These are phyloP conservation scores for Alternaria tenuissima DNA, from an alignment of 2,329 filamentous ascomycete genomes.

Conservation along the genomic window DNA sequence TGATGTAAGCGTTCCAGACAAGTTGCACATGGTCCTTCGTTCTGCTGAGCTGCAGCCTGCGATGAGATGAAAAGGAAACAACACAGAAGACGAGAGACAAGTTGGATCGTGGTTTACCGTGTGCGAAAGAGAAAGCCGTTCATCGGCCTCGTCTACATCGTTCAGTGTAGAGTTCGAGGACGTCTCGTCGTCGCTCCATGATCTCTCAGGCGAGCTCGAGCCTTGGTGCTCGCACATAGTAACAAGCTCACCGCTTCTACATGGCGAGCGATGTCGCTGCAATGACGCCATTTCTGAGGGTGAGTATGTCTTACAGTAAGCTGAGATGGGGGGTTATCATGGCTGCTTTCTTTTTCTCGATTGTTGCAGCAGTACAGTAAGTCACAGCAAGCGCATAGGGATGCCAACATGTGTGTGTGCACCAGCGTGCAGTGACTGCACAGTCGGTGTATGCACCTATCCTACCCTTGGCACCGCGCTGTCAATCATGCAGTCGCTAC, in stretches of 20 bases:
- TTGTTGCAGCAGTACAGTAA: background rate
- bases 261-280: constrained; percentile 32
- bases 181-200: constrained; percentile 24
- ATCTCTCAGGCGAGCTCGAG: constrained; percentile 17
- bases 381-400: background rate
- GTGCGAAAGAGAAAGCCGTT: constrained; percentile 3
- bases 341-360: constrained; percentile 11
- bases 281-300: constrained; percentile 19
- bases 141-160: constrained; percentile 12
- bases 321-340: constrained; percentile 1
- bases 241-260: constrained; percentile 27
- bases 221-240: constrained; percentile 28
- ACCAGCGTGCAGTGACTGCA: background rate
- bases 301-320: constrained; percentile 1
- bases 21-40: constrained; percentile 41
- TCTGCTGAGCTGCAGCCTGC: constrained; percentile 39
- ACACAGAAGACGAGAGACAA: background rate
- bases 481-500: constrained; percentile 7
- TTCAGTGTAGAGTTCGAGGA: constrained; percentile 26
- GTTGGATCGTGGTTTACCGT: constrained; percentile 5
- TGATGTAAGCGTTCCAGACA: constrained; percentile 38
- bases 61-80: constrained; percentile 37
- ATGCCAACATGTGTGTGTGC: background rate
- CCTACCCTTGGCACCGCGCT: constrained; percentile 13
- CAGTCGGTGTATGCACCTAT: background rate